Base-by-base conservation (phyloP, 495 filamentous ascomycete species). In the Penicillium bialowiezense region DNA sequence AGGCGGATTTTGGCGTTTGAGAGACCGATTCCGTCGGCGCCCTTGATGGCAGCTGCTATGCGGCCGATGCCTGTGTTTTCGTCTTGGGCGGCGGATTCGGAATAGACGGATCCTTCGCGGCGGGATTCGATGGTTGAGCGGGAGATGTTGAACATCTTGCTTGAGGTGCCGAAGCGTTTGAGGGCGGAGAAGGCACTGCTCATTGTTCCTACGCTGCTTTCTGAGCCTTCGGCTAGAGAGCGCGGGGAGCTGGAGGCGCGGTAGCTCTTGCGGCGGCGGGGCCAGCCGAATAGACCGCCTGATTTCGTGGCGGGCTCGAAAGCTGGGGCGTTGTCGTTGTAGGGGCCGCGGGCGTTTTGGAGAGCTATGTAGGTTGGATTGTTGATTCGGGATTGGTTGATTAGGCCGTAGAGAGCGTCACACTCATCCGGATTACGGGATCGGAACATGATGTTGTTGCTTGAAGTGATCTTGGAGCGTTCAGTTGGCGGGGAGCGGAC, bases 361-460 rank as follows among this genome's bases (percentile, higher is more conserved):
- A 97, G 79, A 2, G 87, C 86, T 52, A 90, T 89, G 64, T 88
- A 96, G 24, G 86, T 90, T 7, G 90, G 86, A 59, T 96, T 97
- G 67, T 92, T 86, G 60, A 90, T 84, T 43, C 90, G 82, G 17
- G 89, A 81, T 28, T 83, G 76, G 44, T 97, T 93, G 47, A 97
- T 90, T 14, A 91, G 77, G 46, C 76, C 76, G 66, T 96, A 97
- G 12, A 97, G 75, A 6, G 72, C 75, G 44, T 89, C 84, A 56
- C 90, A 95, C 48, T 97, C 93, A 44, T 81, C 75, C 2, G 82
- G 74, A 29, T 77, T 85, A 20, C 85, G 78, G 6, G 88, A 89
- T n/a, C 95, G 88, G 73, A 96, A 91, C 78, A 92, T 89, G 51
- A 90, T 83, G 58, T 89, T 90, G 51, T 79, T 84, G 53, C 82